A percentile compares a stretch with the other conserved stretches of the same genome.
Conservation (phyloP, 108 stramenopile species). For the Skeletonema potamos region DNA sequence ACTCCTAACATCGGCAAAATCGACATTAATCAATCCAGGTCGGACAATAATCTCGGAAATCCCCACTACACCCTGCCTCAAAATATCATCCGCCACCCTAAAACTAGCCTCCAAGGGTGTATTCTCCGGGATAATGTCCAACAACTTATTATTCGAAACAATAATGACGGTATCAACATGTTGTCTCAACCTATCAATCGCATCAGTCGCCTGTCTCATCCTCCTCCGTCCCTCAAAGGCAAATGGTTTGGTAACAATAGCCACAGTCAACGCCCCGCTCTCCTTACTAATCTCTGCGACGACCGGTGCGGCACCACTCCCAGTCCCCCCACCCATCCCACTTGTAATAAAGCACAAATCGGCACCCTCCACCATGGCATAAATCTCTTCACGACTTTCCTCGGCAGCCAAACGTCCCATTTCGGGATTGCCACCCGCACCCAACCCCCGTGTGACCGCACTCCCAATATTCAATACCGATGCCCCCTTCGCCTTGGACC, state of each 20-base stretch:
- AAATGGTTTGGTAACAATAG: constrained; percentile 90
- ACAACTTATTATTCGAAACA: constrained; percentile 90
- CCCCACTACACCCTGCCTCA: constrained; percentile 91
- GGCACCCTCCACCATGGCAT: constrained; percentile 72
- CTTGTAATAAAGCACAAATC: constrained; percentile 89
- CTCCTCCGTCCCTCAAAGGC: constrained; percentile 90
- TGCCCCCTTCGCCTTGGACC: constrained; percentile 62
- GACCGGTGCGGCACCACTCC: constrained; percentile 83
- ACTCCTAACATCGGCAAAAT: constrained; percentile 92
- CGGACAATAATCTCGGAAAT: constrained; percentile 92
- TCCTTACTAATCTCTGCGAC: constrained; percentile 82
- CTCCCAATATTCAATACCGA: constrained; percentile 78
- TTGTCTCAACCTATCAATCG: constrained; percentile 68
- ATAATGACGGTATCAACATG: constrained; percentile 93
- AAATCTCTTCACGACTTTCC: constrained; percentile 74
- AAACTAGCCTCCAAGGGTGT: constrained; percentile 88
- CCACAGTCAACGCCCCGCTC: constrained; percentile 79
- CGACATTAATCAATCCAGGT: constrained; percentile 92
- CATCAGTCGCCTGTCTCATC: constrained; percentile 84
- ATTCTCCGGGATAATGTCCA: constrained; percentile 92
- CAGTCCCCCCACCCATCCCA: constrained; percentile 93
- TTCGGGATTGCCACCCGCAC: constrained; percentile 89
- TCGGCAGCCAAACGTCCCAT: constrained; percentile 83
- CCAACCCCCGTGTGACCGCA: constrained; percentile 86
- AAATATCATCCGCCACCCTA: constrained; percentile 90